A percentile compares a stretch with the other conserved stretches of the same genome.
Evolutionary conservation across 192 early-diverging fungal genomes (phyloP).

Genomic region (Globomyces pollinis-pini): DNA sequence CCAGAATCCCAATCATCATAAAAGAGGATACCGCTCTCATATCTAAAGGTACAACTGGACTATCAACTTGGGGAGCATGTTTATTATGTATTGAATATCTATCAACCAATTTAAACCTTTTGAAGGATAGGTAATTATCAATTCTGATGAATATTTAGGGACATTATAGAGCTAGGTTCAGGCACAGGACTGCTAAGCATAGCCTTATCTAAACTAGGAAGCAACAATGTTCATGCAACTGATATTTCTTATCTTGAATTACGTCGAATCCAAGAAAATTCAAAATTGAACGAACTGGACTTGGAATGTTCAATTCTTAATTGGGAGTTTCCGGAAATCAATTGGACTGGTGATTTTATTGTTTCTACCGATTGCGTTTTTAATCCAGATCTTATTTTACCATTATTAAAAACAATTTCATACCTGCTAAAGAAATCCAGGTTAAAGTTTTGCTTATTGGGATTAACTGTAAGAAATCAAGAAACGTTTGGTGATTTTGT

Average conservation of each 20-base stretch:
- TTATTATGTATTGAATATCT: not conserved
- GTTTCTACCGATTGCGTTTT: slow-evolving; percentile 9
- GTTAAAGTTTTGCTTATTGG: not conserved
- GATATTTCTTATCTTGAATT: not conserved
- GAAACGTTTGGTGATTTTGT: not conserved
- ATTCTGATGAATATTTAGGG: not conserved
- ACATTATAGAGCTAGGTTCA: slow-evolving; percentile 2
- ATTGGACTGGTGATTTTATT: not conserved
- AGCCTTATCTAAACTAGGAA: not conserved
- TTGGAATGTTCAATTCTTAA: not conserved
- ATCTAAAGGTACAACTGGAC: slow-evolving; percentile 1
- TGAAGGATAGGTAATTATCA: no score
- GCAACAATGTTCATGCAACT: slow-evolving; percentile 3
- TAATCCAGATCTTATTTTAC: not conserved
- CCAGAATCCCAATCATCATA: no score
- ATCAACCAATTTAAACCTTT: no score
- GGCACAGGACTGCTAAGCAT: slow-evolving; percentile 5
- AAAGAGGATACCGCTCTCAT: not conserved
- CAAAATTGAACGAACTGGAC: not conserved
- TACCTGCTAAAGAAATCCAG: not conserved
- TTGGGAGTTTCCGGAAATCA: not conserved
- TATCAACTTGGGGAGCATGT: slow-evolving; percentile 1
- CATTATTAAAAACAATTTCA: not conserved
- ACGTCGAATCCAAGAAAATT: not conserved
- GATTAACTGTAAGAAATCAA: not conserved